Conservation (phyloP, 352 stramenopile species). For the Phytophthora tubulina region DNA sequence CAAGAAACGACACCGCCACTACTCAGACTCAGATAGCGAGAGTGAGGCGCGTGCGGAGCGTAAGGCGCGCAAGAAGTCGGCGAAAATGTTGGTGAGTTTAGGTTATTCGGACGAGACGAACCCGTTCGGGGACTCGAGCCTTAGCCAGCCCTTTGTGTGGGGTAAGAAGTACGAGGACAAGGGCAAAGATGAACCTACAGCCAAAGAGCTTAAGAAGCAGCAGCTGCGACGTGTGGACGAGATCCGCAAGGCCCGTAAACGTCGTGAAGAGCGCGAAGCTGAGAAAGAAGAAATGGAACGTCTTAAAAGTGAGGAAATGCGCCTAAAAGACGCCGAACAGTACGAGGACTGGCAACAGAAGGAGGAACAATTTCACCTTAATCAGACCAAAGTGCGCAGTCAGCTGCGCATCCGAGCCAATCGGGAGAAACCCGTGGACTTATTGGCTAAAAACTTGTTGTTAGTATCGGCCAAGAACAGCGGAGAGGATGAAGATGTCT, state of each 20-base stretch:
- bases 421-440: slow-evolving; percentile 96
- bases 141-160: slow-evolving; percentile 98
- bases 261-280: slow-evolving; percentile 87
- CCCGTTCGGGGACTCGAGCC: slow-evolving; percentile 98
- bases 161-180: slow-evolving; percentile 94
- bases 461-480: slow-evolving; percentile 86
- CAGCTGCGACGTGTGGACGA: slow-evolving; percentile 93
- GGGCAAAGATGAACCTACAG: slow-evolving; percentile 38
- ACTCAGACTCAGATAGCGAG: slow-evolving; percentile 41
- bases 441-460: slow-evolving; percentile 99
- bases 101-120: slow-evolving; percentile 99
- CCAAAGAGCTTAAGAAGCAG: slow-evolving; percentile 69
- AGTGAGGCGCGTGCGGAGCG: slow-evolving; percentile 59
- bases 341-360: slow-evolving; percentile 99
- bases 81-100: slow-evolving; percentile 85
- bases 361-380: slow-evolving; percentile 98
- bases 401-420: slow-evolving; percentile 90
- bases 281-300: slow-evolving; percentile 97
- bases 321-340: slow-evolving; percentile 96
- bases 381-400: slow-evolving; percentile 93
- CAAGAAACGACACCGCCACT: slow-evolving; percentile 39
- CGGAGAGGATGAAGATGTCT: slow-evolving; percentile 51
- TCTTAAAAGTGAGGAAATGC: slow-evolving; percentile 94
- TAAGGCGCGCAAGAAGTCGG: slow-evolving; percentile 73
- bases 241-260: slow-evolving; percentile 96